A percentile compares a stretch with the other conserved stretches of the same genome.
phyloP scores from a whole-genome alignment of 352 stramenopile genomes.

The Thalassiosira mediterranea region DNA sequence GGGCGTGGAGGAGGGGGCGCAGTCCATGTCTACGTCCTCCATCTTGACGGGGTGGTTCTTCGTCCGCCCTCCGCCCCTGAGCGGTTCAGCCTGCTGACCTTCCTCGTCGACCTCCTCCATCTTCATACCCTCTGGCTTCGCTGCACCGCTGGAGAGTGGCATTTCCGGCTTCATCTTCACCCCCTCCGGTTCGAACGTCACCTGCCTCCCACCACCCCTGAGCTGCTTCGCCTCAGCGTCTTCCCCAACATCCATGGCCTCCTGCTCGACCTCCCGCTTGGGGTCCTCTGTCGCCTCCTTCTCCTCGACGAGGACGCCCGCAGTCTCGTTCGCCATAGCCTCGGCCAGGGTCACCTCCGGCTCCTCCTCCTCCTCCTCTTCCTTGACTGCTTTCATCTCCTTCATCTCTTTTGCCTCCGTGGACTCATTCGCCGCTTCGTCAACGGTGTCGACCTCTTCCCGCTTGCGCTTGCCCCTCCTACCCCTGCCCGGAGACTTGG shows the following conservation, averaged over 20 bases:
- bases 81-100: not conserved
- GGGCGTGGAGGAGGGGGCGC: too few species aligned
- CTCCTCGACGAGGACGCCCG: too few species aligned
- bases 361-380: conserved; percentile 6
- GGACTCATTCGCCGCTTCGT: too few species aligned
- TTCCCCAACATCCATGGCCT: not conserved
- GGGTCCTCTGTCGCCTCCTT: not conserved
- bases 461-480: too few species aligned
- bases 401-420: conserved; percentile 10
- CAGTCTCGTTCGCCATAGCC: too few species aligned
- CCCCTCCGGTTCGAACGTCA: too few species aligned
- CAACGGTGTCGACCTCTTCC: too few species aligned
- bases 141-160: not conserved
- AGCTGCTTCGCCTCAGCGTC: too few species aligned
- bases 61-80: not conserved
- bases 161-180: not conserved
- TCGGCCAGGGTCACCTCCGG: not conserved
- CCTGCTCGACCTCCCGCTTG: too few species aligned
- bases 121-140: conserved; percentile 7
- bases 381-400: not conserved
- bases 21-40: conserved; percentile 11
- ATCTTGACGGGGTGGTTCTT: conserved; percentile 10
- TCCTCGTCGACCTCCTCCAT: not conserved
- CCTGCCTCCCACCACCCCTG: too few species aligned
- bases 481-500: too few species aligned